Conservation (phyloP, 2,329 filamentous ascomycete species). For the Pseudogymnoascus sp. region DNA sequence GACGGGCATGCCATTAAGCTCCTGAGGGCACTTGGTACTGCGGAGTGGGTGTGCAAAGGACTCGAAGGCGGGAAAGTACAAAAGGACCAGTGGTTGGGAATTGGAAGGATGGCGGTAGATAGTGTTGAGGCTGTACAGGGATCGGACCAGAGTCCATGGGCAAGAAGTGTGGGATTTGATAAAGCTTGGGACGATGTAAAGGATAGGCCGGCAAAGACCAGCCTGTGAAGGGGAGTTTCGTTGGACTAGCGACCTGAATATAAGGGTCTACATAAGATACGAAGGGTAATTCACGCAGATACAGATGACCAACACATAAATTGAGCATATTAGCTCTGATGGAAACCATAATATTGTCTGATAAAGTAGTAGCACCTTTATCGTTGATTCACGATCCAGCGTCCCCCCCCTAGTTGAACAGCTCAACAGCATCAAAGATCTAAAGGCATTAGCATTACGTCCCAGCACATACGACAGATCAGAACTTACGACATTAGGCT, state of each 20-base stretch:
- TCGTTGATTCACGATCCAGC: not conserved
- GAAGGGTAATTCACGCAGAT: not conserved
- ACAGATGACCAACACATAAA: too few species aligned
- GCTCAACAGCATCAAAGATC: constrained; percentile 6
- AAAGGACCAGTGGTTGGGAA: constrained; percentile 49
- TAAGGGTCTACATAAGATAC: not conserved
- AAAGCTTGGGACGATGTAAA: constrained; percentile 50
- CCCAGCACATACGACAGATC: not conserved
- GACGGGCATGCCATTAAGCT: constrained; percentile 80
- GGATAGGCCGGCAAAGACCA: constrained; percentile 17
- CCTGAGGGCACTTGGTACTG: constrained; percentile 59
- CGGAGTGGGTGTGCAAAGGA: constrained; percentile 40
- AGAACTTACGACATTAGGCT: constrained; percentile 44
- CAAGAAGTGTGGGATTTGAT: constrained; percentile 53
- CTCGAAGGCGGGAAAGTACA: constrained; percentile 44
- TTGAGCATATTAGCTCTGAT: not conserved
- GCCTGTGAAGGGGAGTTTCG: constrained; percentile 13
- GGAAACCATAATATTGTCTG: not conserved
- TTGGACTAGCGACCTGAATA: not conserved
- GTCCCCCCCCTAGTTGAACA: not conserved
- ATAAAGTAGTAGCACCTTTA: not conserved
- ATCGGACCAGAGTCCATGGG: constrained; percentile 38
- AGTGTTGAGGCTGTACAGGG: constrained; percentile 43
- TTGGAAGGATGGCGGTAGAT: constrained; percentile 55
- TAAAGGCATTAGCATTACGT: not conserved